A percentile compares a stretch with the other conserved stretches of the same genome.
Conservation (phyloP, 257 asterid genomes). For the Henckelia pumila region DNA sequence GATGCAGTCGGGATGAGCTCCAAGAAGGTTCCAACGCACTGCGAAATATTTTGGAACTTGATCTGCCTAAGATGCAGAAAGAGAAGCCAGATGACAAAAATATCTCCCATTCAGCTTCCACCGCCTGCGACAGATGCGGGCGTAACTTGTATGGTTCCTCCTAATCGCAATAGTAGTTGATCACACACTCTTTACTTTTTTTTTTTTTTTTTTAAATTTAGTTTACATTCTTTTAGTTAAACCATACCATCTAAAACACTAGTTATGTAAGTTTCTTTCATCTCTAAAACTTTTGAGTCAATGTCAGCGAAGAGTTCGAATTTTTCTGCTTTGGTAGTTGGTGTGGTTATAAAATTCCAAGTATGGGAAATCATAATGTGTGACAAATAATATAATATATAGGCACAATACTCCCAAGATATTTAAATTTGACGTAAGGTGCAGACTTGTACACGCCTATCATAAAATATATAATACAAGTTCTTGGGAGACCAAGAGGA, state of each 20-base stretch:
- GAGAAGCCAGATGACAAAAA: slow-evolving; percentile 3
- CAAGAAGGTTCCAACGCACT: slow-evolving; percentile 75
- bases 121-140: slow-evolving; percentile 78
- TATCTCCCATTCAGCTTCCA: slow-evolving; percentile 32
- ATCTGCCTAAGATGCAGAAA: slow-evolving; percentile 34
- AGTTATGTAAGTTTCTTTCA: neutral
- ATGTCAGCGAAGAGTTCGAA: neutral
- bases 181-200: neutral
- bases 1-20: slow-evolving; percentile 68
- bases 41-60: slow-evolving; percentile 60
- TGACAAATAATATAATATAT: neutral
- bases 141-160: slow-evolving; percentile 51
- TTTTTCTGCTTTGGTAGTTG: neutral
- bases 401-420: neutral
- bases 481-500: slow-evolving; percentile 23
- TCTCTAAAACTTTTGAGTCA: neutral
- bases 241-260: neutral
- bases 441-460: slow-evolving; percentile 23
- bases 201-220: too few relatives aligned
- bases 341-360: neutral
- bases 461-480: neutral
- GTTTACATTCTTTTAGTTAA: neutral
- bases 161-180: neutral
- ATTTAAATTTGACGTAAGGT: slow-evolving; percentile 19
- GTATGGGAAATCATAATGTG: neutral